A percentile compares a stretch with the other conserved stretches of the same genome.
Evolutionary conservation across 2,329 filamentous ascomycete species (phyloP).

Genomic region (Lomentospora prolificans): DNA sequence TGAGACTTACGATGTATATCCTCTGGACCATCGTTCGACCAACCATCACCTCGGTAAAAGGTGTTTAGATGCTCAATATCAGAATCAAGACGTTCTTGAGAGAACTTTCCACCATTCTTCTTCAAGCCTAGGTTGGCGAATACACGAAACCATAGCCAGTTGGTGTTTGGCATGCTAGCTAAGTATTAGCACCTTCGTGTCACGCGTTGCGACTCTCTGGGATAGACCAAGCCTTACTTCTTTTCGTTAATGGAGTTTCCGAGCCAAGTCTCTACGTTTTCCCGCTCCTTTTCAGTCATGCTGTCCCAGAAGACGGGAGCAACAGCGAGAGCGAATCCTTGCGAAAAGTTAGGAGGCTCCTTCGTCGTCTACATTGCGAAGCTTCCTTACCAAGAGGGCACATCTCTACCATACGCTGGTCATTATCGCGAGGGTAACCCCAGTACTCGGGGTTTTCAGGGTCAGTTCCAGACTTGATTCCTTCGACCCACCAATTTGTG

Average conservation of each 20-base stretch:
- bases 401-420: conserved; percentile 80
- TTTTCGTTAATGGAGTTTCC: conserved; percentile 69
- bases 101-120: conserved; percentile 63
- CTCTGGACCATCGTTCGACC: conserved; percentile 73
- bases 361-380: too few species aligned
- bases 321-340: conserved; percentile 59
- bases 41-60: conserved; percentile 73
- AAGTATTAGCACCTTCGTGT: conserved; percentile 29
- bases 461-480: conserved; percentile 61
- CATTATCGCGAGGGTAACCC: conserved; percentile 65
- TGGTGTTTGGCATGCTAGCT: conserved; percentile 56
- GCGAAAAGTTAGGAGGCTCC: conserved; percentile 14
- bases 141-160: conserved; percentile 74
- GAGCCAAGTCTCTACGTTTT: conserved; percentile 62
- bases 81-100: conserved; percentile 57
- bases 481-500: conserved; percentile 54
- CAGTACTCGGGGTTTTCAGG: conserved; percentile 63
- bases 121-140: conserved; percentile 73
- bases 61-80: conserved; percentile 72
- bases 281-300: conserved; percentile 50
- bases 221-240: conserved; percentile 33
- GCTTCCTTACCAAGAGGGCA: conserved; percentile 62
- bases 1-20: conserved; percentile 52
- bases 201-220: neutral
- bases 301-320: conserved; percentile 57